Percentiles rank a stretch among this genome's conserved stretches.
phyloP scores from a whole-genome alignment of 179 eudicot genomes.

The Actinidia arguta region DNA sequence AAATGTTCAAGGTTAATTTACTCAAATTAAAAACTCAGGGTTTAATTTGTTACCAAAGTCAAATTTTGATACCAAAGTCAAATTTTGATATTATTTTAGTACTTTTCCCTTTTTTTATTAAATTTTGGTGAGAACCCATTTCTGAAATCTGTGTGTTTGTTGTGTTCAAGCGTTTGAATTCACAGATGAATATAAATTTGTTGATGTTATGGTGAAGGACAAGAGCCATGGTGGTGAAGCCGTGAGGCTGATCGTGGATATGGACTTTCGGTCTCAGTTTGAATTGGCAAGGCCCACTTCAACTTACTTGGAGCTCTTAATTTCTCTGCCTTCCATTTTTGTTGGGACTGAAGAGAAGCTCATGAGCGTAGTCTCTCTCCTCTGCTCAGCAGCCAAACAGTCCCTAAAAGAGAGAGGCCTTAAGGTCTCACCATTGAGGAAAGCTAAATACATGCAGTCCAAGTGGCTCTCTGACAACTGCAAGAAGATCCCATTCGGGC shows the following conservation, averaged over 20 bases:
- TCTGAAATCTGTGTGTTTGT: not conserved
- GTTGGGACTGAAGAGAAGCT: conserved; percentile 73
- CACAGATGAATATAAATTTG: conserved; percentile 72
- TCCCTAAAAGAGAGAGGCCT: conserved; percentile 69
- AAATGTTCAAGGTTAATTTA: too few species aligned
- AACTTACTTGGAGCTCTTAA: conserved; percentile 56
- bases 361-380: conserved; percentile 48
- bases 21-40: too few species aligned
- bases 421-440: conserved; percentile 79
- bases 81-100: not conserved
- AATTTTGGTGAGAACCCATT: not conserved
- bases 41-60: too few species aligned
- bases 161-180: conserved; percentile 24
- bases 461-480: conserved; percentile 69
- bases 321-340: conserved; percentile 56
- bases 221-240: conserved; percentile 21
- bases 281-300: conserved; percentile 71
- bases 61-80: too few species aligned
- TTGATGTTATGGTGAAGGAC: conserved; percentile 55
- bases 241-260: conserved; percentile 64
- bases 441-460: conserved; percentile 60
- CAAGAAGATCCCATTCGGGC: conserved; percentile 33
- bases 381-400: conserved; percentile 66
- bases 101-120: not conserved
- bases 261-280: conserved; percentile 70